phyloP scores from a whole-genome alignment of 1,284 basidiomycete genomes.

The Coniferiporia sulphurascens region DNA sequence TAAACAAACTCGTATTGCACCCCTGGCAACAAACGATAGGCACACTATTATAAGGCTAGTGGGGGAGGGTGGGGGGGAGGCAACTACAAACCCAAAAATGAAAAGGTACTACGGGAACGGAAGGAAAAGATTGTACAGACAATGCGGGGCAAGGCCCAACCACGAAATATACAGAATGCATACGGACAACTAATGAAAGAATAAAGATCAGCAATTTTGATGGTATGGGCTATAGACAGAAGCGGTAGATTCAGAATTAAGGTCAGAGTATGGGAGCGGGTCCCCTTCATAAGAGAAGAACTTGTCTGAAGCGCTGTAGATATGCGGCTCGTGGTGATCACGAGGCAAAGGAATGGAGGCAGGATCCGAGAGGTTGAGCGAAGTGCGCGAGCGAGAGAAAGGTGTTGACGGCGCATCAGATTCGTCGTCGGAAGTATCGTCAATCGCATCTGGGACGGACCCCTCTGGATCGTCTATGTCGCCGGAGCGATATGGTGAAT shows the following conservation, averaged over 20 bases:
- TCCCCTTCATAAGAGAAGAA: slow-evolving; percentile 63
- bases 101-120: slow-evolving; percentile 22
- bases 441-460: slow-evolving; percentile 71
- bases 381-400: slow-evolving; percentile 33
- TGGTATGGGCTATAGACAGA: slow-evolving; percentile 36
- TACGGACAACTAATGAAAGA: slow-evolving; percentile 19
- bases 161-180: slow-evolving; percentile 15
- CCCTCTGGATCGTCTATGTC: slow-evolving; percentile 50
- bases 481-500: slow-evolving; percentile 48
- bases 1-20: background rate
- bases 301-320: slow-evolving; percentile 57
- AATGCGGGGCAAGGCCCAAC: slow-evolving; percentile 1
- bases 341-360: slow-evolving; percentile 45
- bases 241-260: slow-evolving; percentile 37
- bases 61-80: slow-evolving; percentile 14
- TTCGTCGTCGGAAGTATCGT: slow-evolving; percentile 78
- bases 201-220: slow-evolving; percentile 54
- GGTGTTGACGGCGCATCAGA: slow-evolving; percentile 65
- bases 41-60: background rate
- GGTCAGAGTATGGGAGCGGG: slow-evolving; percentile 54
- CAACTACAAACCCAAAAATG: slow-evolving; percentile 28
- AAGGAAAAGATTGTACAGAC: slow-evolving; percentile 28
- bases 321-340: slow-evolving; percentile 48
- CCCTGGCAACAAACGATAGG: background rate
- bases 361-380: slow-evolving; percentile 46